Base-by-base conservation (phyloP, 2,329 filamentous ascomycete genomes). In the Orbilia ellipsospora region DNA sequence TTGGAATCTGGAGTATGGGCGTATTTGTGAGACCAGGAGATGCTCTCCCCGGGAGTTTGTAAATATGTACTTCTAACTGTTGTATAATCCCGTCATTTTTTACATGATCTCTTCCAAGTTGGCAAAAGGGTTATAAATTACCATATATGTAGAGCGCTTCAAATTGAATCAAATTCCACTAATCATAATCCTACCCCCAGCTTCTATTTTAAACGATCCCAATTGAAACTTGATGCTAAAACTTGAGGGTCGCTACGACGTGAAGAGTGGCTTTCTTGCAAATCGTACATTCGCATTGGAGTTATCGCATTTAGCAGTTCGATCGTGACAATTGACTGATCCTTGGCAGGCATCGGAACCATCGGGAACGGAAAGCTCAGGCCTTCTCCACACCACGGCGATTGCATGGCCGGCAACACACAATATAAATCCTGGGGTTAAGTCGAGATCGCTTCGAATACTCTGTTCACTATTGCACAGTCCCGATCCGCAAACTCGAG, bases 341-440 rank as follows among this genome's bases (percentile, higher is more conserved):
- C 12, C 50, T 28, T 65, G 51, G 52, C 63, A 51, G 40, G 36
- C 55, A n/a, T 57, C 52, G 70, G 70, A 74, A 67, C 36, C 48
- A 51, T 64, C 70, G 56, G 70, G 70, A 67, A 68, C 63, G 18
- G 51, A 18, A 20, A 20, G 26, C 31, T 18, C 63, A 10, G n/a
- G 20, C 51, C 62, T 52, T 74, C 63, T 57, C 63, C 57, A 50
- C 70, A 65, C 13, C 44, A 12, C 44, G 44, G 31, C 13, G 44
- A 18, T 18, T 15, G 44, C 44, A 48, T 15, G 15, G n/a, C 20
- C n/a, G 26, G 57, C 70, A 74, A 74, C 70, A 55, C 70, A 74
- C 31, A 20, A 20, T n/a, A 26, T 31, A 26, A 60, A 40, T 7
- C 36, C 40, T 16, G 64, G 31, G 31, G 31, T 26, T 26, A 18